Evolutionary conservation across 108 stramenopile genomes (phyloP).

Genomic region (Cyclotella baltica): DNA sequence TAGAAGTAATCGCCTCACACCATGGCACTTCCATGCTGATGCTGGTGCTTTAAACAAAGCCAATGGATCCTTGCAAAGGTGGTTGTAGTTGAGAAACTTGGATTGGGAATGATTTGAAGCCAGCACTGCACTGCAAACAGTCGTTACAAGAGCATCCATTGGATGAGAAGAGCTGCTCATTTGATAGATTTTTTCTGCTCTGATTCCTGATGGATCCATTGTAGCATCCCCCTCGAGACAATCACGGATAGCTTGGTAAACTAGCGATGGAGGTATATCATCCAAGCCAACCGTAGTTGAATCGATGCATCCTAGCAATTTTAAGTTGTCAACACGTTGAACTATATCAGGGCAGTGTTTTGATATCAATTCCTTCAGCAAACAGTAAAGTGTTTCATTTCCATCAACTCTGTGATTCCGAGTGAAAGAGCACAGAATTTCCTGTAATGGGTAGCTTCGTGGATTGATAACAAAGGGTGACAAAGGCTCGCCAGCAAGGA

Average conservation of each 20-base stretch:
- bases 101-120: slow-evolving; percentile 49
- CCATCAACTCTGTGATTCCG: neutral
- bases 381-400: neutral
- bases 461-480: slow-evolving; percentile 67
- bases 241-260: slow-evolving; percentile 38
- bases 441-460: slow-evolving; percentile 54
- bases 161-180: slow-evolving; percentile 32
- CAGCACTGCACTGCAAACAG: slow-evolving; percentile 60
- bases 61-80: slow-evolving; percentile 71
- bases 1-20: slow-evolving; percentile 62
- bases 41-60: slow-evolving; percentile 65
- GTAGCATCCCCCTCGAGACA: slow-evolving; percentile 15
- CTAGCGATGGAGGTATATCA: slow-evolving; percentile 14
- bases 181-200: slow-evolving; percentile 59
- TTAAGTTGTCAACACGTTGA: neutral
- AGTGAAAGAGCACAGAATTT: slow-evolving; percentile 20
- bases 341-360: slow-evolving; percentile 38
- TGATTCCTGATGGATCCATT: slow-evolving; percentile 30
- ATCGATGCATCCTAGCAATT: neutral
- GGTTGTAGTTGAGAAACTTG: slow-evolving; percentile 55
- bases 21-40: slow-evolving; percentile 60
- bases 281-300: neutral
- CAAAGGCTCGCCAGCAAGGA: slow-evolving; percentile 41
- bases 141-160: slow-evolving; percentile 49
- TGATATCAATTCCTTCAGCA: slow-evolving; percentile 24